Base-by-base conservation (phyloP, 2,329 filamentous ascomycete species). In the Aspergillus hortae region DNA sequence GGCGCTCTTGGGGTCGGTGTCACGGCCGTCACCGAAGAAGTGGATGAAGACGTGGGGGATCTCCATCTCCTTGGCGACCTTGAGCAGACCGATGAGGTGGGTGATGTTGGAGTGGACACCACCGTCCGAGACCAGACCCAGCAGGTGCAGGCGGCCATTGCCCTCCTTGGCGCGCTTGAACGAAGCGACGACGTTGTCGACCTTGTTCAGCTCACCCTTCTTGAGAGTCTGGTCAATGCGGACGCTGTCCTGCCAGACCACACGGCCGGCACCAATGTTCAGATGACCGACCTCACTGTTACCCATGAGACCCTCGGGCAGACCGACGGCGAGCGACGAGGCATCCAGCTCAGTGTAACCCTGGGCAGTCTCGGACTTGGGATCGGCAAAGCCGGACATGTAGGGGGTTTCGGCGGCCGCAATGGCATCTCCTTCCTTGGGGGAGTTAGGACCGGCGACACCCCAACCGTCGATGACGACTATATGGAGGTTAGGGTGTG, bases 391-490 rank as follows among this genome's bases (percentile, higher is more conserved):
- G 55, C 84, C 85, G 74, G 96, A 92, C 94, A 99, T 99, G 71
- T 88, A 84, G 44, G 94, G 94, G 52, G 94, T 97, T 61, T 96
- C 82, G 63, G 92, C 94, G 58, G 89, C 89, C 64, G 92, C 86
- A 72, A 99, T 97, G 69, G 94, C 94, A 79, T 99, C 92, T 74
- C 94, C 92, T 74, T 95, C 74, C 67, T 89, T 88, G 66, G 88
- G 89, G 52, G 91, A 95, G 53, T 86, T 77, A 61, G 87, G 86
- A 58, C 85, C 85, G 65, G 92, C 84, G 66, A 97, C 84, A 69
- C 94, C 94, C 94, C 94, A 99, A 69, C 94, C 94, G 78, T 99
- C 94, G 80, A 99, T 99, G 77, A 97, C 94, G 83, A 99, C 88
- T 91, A 68, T 47, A 19, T 45, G 36, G 12, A 7, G 5, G 32